Base-by-base conservation (phyloP, 192 early-diverging fungal species). In the Coemansia sp. region DNA sequence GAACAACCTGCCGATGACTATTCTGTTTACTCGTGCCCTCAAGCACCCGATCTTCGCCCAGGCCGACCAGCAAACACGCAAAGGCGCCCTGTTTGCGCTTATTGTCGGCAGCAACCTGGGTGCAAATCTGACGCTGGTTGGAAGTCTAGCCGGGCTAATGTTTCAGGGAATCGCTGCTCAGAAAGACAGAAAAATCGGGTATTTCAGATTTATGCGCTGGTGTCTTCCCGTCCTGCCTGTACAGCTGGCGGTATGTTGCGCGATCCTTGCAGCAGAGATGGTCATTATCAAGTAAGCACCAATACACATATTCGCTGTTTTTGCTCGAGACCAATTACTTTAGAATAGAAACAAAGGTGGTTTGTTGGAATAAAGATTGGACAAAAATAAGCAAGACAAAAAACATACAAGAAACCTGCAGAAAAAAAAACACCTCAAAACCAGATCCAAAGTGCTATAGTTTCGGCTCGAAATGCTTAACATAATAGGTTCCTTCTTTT, bases 1-100 rank as follows among this genome's bases (percentile, higher is more conserved):
- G 67, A 94, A 94, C 85, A 96, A 96, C 74, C 78, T 94, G 54
- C 94, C 94, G 3, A 91, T 91, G 91, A 89, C 94, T 0, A 93
- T 96, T 60, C 81, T 96, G 7, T 88, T 94, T n/a, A 88, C 88
- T 4, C 79, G 88, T 3, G 88, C 91, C 12, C 74, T 95, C 45
- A 84, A 87, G 65, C 87, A 92, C 59, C 84, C 87, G 15, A 84
- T 85, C 38, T 93, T 91, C 73, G 64, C 71, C 6, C 57, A 65
- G 35, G 85, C 18, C 58, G 79, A 6, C 43, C 59, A 53, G n/a
- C 9, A 38, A 67, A 72, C 48, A 62, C 79, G 65, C 76, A 82
- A 85, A 39, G 92, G 86, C 2, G 87, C 87, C 17, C 60, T 92
- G 55, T 90, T 90, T 85, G 92, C 87, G 11, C 70, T 95, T 39